These are phyloP conservation scores for Xylaria telfairii DNA, from an alignment of 495 filamentous ascomycete genomes.

Conservation along the genomic window DNA sequence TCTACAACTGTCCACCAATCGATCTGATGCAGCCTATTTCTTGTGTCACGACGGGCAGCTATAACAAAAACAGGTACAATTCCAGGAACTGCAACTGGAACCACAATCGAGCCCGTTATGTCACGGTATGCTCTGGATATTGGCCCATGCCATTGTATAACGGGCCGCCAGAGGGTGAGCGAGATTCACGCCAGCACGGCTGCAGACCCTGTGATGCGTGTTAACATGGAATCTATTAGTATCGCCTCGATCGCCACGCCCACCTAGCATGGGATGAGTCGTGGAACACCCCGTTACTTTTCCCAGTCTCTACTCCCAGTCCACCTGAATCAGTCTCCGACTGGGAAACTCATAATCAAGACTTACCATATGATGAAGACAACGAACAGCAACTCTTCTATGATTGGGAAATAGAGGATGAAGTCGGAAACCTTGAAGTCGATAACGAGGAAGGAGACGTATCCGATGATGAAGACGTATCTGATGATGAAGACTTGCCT, in stretches of 20 bases:
- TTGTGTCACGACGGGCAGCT: not conserved
- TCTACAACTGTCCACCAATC: not conserved
- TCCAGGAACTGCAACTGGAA: not conserved
- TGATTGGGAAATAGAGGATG: not conserved
- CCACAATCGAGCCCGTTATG: slow-evolving; percentile 19
- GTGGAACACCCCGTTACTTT: not conserved
- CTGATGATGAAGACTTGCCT: not conserved
- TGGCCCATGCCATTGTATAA: slow-evolving; percentile 32
- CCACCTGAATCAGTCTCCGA: not conserved
- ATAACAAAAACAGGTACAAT: not conserved
- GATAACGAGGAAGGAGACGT: not conserved
- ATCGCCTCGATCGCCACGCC: slow-evolving; percentile 23
- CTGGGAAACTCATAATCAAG: not conserved
- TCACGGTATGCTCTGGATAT: slow-evolving; percentile 30
- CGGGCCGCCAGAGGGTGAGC: slow-evolving; percentile 38
- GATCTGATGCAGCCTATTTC: not conserved
- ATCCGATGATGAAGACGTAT: too few relatives aligned
- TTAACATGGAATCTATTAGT: slow-evolving; percentile 29
- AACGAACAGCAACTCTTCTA: not conserved
- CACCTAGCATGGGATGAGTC: slow-evolving; percentile 33
- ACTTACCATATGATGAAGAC: not conserved
- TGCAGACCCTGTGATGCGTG: not conserved
- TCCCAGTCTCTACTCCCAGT: not conserved
- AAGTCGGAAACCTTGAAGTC: not conserved
- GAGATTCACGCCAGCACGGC: not conserved